Base-by-base conservation (phyloP, 768 basidiomycete genomes). In the Boletus insuetus region DNA sequence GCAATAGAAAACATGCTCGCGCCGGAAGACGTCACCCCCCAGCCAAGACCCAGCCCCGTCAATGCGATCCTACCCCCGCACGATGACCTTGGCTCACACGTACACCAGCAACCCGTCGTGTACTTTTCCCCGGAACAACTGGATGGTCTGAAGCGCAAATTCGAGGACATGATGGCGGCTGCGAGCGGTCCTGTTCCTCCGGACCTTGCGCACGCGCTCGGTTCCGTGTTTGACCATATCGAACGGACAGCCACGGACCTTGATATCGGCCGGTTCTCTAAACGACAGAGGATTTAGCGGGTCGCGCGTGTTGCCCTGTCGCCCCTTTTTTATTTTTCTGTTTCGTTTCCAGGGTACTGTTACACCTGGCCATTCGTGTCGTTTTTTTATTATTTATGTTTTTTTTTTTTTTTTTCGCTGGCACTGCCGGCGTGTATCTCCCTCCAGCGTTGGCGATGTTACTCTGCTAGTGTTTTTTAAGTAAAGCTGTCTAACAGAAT, bases 221-320 rank as follows among this genome's bases (percentile, higher is more conserved):
- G 69, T 11, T 62, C 71, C 13, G 70, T 71, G 14, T 72, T 71
- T 26, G 66, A 72, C 46, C 69, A 71, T 32, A 71, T 71, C 51
- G 69, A 71, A 42, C 66, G 65, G 48, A 69, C 70, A 20, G 60
- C 55, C 26, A 58, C 58, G 10, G 69, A 71, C 6, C 40, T 67
- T 34, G 69, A 70, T 45, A 39, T 64, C 13, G 57, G 55, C 49
- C 52, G 70, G 38, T 42, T 55, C 8, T 56, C 61, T 24, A 70
- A 70, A 50, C 69, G 69, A 44, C 67, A 45, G 44, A 57, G 69
- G 46, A 61, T 64, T 16, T 67, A 70, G 51, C 10, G 1, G 19
- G 40, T 38, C 12, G 14, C 45, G 24, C 40, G 26, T 40, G 17
- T n/a, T 20, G 5, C 12, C 40, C 19, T 20, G 13, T 11, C 26